Percentiles rank a stretch among this genome's conserved stretches.
Conservation (phyloP, 306 rosid genomes). For the Prunus mongolica region DNA sequence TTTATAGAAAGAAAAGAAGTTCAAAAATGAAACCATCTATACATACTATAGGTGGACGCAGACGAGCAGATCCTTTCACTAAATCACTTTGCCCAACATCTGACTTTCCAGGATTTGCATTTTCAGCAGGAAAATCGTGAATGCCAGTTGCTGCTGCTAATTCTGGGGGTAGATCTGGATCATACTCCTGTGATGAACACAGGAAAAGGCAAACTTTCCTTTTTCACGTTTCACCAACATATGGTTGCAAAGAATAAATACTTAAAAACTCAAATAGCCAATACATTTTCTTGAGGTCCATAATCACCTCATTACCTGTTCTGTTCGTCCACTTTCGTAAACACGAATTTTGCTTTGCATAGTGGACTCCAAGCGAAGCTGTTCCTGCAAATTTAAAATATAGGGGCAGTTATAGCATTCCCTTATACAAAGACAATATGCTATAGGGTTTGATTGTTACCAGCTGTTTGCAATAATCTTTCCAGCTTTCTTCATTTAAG, state of each 20-base stretch:
- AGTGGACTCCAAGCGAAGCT: constrained; percentile 92
- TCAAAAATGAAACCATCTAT: not conserved
- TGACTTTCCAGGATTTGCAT: constrained; percentile 51
- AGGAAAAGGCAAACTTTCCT: not conserved
- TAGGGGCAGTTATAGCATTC: constrained; percentile 21
- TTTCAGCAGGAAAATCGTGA: constrained; percentile 57
- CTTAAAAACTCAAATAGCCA: not conserved
- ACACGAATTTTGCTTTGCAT: constrained; percentile 99
- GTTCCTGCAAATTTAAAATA: constrained; percentile 59
- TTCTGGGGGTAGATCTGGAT: constrained; percentile 99
- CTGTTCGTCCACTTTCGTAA: constrained; percentile 94
- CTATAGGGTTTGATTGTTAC: constrained; percentile 36
- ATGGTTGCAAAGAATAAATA: not conserved
- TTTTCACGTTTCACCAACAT: not conserved
- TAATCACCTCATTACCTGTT: constrained; percentile 55
- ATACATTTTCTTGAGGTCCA: not conserved
- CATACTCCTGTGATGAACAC: constrained; percentile 66
- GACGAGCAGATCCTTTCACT: constrained; percentile 56
- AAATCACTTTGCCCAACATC: constrained; percentile 63
- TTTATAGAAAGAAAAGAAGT: not conserved
- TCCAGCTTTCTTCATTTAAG: constrained; percentile 94
- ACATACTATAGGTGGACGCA: constrained; percentile 80
- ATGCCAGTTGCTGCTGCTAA: constrained; percentile 89
- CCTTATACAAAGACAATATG: constrained; percentile 7
- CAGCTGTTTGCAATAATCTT: constrained; percentile 97